These are phyloP conservation scores for Pyrenophora teres DNA, from an alignment of 2,329 filamentous ascomycete genomes.

Conservation along the genomic window DNA sequence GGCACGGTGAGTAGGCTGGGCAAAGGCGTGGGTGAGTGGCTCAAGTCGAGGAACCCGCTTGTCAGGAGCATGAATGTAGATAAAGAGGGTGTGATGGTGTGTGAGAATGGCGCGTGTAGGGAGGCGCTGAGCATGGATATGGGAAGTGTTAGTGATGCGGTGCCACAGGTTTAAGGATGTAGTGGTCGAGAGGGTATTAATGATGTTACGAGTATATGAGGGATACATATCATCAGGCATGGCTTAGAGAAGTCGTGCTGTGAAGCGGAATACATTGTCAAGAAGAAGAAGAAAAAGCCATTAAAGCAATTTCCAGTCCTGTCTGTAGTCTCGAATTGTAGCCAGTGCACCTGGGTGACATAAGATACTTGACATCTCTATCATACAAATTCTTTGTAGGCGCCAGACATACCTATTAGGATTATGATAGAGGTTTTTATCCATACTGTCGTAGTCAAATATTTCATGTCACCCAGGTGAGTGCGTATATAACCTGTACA, in stretches of 20 bases:
- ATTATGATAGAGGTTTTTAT: no score
- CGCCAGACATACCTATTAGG: no score
- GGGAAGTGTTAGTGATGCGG: slow-evolving; percentile 33
- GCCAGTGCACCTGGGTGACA: no score
- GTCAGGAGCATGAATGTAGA: slow-evolving; percentile 50
- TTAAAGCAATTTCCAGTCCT: no score
- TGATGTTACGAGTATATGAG: background rate
- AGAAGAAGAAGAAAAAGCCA: background rate
- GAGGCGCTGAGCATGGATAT: slow-evolving; percentile 47
- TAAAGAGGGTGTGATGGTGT: slow-evolving; percentile 45
- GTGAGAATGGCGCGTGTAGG: slow-evolving; percentile 50
- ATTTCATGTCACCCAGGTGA: no score
- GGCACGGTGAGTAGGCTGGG: slow-evolving; percentile 46
- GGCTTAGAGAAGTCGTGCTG: no score
- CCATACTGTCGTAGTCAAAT: no score
- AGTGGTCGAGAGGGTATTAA: background rate
- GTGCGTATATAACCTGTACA: no score
- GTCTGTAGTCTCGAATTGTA: no score
- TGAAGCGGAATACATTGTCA: background rate
- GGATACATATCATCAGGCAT: no score
- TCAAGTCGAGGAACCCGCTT: slow-evolving; percentile 56
- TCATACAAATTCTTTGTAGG: no score
- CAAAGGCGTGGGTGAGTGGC: slow-evolving; percentile 50
- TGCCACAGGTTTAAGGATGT: slow-evolving; percentile 10
- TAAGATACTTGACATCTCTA: no score